phyloP scores from a whole-genome alignment of 2,329 filamentous ascomycete genomes.

The Trichoderma lentiforme region DNA sequence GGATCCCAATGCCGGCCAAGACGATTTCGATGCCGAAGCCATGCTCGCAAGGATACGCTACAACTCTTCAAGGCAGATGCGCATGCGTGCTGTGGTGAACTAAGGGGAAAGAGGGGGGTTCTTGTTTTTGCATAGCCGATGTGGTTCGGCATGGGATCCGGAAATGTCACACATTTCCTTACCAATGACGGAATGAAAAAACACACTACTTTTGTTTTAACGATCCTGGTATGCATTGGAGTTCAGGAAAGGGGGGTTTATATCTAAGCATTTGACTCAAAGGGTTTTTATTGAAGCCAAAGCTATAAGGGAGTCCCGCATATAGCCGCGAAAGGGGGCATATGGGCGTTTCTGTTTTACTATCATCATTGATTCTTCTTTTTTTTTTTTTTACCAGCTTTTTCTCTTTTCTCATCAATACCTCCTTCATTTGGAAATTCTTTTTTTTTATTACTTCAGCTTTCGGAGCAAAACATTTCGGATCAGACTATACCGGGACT shows the following conservation, averaged over 20 bases:
- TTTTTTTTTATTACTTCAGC: neutral
- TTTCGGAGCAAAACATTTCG: neutral
- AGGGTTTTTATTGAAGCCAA: slow-evolving; percentile 3
- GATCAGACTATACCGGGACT: neutral
- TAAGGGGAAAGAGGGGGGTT: neutral
- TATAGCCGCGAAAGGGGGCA: slow-evolving; percentile 9
- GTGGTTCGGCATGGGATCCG: slow-evolving; percentile 5
- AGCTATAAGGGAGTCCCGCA: slow-evolving; percentile 13
- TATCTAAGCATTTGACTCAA: slow-evolving; percentile 16
- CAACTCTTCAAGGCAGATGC: slow-evolving; percentile 42
- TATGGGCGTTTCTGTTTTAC: slow-evolving; percentile 16
- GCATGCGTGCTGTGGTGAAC: slow-evolving; percentile 25
- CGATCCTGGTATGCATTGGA: slow-evolving; percentile 20
- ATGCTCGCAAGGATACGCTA: slow-evolving; percentile 40
- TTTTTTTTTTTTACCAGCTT: neutral
- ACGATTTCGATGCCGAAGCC: slow-evolving; percentile 42
- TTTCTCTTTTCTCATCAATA: neutral
- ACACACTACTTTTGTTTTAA: slow-evolving; percentile 11
- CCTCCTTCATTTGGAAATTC: neutral
- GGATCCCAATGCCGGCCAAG: slow-evolving; percentile 37
- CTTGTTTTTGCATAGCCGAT: slow-evolving; percentile 11
- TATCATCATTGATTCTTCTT: neutral
- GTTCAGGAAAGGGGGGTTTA: slow-evolving; percentile 13
- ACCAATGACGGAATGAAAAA: slow-evolving; percentile 19
- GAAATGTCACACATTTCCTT: slow-evolving; percentile 5